Evolutionary conservation across 805 yeast genomes (phyloP).

Genomic region (Helenozyma rhizophorensis): DNA sequence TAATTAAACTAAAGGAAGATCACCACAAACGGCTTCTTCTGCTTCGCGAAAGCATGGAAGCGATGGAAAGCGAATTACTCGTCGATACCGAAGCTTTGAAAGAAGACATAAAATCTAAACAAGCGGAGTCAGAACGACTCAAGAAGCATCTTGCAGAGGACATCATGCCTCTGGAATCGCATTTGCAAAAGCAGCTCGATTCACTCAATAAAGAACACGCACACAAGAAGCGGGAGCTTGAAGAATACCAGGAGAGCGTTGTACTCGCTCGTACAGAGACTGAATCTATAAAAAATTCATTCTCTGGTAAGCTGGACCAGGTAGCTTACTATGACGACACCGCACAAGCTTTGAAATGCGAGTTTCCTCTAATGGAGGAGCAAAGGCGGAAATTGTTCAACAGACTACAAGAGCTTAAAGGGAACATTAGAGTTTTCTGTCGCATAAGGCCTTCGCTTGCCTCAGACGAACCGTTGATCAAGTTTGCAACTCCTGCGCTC

Average conservation of each 20-base stretch:
- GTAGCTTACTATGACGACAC: slow-evolving; percentile 6
- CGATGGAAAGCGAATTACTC: slow-evolving; percentile 10
- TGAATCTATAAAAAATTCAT: background rate
- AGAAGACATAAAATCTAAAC: background rate
- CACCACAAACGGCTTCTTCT: slow-evolving; percentile 17
- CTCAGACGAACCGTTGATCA: background rate
- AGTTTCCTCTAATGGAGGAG: slow-evolving; percentile 47
- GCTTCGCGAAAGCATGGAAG: slow-evolving; percentile 14
- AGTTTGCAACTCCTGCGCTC: slow-evolving; percentile 3
- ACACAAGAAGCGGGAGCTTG: slow-evolving; percentile 4
- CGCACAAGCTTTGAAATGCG: slow-evolving; percentile 17
- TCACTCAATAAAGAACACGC: slow-evolving; percentile 4
- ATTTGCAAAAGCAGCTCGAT: background rate
- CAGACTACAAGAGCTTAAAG: slow-evolving; percentile 77
- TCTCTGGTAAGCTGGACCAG: slow-evolving; percentile 5
- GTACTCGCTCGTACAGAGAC: slow-evolving; percentile 4
- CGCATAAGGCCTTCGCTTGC: slow-evolving; percentile 62
- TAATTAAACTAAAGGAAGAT: slow-evolving; percentile 23
- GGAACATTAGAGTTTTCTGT: slow-evolving; percentile 89
- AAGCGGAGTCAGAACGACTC: background rate
- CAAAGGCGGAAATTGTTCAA: slow-evolving; percentile 65
- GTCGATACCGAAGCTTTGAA: slow-evolving; percentile 6
- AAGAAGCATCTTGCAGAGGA: no score
- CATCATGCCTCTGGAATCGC: background rate
- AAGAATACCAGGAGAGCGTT: background rate